phyloP scores from a whole-genome alignment of 2,329 filamentous ascomycete genomes.

The Apiospora rasikravindrae region DNA sequence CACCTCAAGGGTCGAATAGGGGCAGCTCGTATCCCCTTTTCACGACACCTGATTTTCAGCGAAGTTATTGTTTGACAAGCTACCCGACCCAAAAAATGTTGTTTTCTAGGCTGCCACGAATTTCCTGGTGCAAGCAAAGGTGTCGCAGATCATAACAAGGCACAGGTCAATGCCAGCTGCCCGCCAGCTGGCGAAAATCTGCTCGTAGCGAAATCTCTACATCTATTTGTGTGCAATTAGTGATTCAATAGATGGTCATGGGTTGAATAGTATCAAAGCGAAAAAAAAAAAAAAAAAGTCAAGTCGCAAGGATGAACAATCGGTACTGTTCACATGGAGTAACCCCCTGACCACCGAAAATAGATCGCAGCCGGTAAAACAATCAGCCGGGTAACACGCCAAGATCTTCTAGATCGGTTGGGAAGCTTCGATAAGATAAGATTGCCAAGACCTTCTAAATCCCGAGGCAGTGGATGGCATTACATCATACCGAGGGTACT shows the following conservation, averaged over 20 bases:
- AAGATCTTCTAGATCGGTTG: background rate
- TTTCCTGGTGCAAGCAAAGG: background rate
- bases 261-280: background rate
- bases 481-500: background rate
- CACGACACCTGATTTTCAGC: too few relatives aligned
- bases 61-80: too few relatives aligned
- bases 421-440: constrained; percentile 9
- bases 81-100: too few relatives aligned
- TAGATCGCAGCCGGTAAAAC: background rate
- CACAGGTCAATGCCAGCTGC: background rate
- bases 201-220: too few relatives aligned
- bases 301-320: background rate
- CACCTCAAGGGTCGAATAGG: too few relatives aligned
- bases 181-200: background rate
- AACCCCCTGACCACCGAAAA: background rate
- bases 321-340: background rate
- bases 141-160: too few relatives aligned
- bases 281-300: background rate
- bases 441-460: constrained; percentile 11
- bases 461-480: constrained; percentile 7
- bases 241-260: background rate
- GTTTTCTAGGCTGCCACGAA: too few relatives aligned
- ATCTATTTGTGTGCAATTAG: background rate
- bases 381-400: background rate
- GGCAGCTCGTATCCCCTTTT: too few relatives aligned